Conservation (phyloP, 164 flowering plant species). For the Umbilicus rupestris region DNA sequence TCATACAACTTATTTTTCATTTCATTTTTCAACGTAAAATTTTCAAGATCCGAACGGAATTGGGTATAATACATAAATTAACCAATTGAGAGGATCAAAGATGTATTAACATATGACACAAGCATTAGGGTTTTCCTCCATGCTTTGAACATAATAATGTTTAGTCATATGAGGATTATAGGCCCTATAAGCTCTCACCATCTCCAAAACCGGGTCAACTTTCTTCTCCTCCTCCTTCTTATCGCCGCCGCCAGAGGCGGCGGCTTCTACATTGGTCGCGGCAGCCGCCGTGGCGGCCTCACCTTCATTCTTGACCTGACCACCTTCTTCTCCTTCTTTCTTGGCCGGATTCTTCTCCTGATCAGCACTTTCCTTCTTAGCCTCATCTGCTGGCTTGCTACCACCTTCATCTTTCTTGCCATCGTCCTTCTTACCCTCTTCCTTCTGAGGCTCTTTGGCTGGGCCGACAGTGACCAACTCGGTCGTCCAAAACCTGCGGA, state of each 20-base stretch:
- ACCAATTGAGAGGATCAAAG: neutral
- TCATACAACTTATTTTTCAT: too few relatives aligned
- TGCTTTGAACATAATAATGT: constrained; percentile 1
- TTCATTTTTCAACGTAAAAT: too few relatives aligned
- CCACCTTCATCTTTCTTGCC: neutral
- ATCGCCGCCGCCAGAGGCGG: neutral
- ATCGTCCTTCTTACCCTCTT: constrained; percentile 13
- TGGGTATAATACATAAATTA: neutral
- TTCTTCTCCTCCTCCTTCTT: neutral
- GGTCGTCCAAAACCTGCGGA: constrained; percentile 17
- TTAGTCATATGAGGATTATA: constrained; percentile 8
- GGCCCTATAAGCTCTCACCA: neutral
- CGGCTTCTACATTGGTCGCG: neutral
- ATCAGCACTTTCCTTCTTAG: neutral
- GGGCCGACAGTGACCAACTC: constrained; percentile 26
- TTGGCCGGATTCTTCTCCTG: neutral
- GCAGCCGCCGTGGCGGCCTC: neutral
- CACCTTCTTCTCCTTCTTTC: neutral
- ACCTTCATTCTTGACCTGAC: neutral
- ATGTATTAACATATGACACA: constrained; percentile 7
- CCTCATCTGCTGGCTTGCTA: neutral
- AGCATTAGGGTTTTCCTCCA: constrained; percentile 10
- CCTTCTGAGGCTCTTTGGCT: constrained; percentile 22
- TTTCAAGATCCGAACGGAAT: too few relatives aligned
- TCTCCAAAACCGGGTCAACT: constrained; percentile 3